Evolutionary conservation across 805 yeast genomes (phyloP), one percentile per base, ranked within the genome.

Genomic region (Saturnispora galanensis): DNA sequence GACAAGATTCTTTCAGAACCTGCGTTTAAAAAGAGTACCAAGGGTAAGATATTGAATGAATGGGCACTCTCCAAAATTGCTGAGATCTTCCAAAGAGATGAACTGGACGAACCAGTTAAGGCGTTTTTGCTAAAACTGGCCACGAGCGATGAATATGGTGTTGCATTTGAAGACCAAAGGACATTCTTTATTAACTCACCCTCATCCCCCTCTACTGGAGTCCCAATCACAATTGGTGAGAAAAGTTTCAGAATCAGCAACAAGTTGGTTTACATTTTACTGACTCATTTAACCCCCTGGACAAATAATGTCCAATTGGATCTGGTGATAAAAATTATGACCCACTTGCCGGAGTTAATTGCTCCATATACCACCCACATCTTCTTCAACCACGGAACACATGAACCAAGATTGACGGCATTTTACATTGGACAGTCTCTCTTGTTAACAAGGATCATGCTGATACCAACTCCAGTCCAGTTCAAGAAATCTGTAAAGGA

Each of bases 371-470:
- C 77, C 50, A 66, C 72, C 46, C 71, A 77, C 63, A 55, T 79
- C 11, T 70, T 75, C 2, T 62, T 65, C 41, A 73, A 80, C 3
- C 77, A 79, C 44, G 88, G 89, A 15, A 67, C 77, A 15, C 82
- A 84, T 56, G 94, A 84, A 49, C 95, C 97, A 0, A 76, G 80
- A 40, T 64, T 83, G 45, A 70, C 90, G 1, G 79, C 90, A 10
- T 86, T 83, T 65, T 89, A 94, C 88, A 69, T 87, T 39, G 84
- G 93, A 7, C 82, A 76, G 61, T 74, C 86, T 1, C 66, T 81
- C 21, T 59, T 86, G 2, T 63, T 81, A 38, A 69, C 79, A 1
- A 75, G 77, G 46, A 68, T 84, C 5, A 69, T 85, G n/a, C 68
- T 70, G 28, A 52, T 79, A 3, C 74, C 77, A 1, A 56, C 81